Conservation (phyloP, 805 yeast species). For the Ogataea allantospora region DNA sequence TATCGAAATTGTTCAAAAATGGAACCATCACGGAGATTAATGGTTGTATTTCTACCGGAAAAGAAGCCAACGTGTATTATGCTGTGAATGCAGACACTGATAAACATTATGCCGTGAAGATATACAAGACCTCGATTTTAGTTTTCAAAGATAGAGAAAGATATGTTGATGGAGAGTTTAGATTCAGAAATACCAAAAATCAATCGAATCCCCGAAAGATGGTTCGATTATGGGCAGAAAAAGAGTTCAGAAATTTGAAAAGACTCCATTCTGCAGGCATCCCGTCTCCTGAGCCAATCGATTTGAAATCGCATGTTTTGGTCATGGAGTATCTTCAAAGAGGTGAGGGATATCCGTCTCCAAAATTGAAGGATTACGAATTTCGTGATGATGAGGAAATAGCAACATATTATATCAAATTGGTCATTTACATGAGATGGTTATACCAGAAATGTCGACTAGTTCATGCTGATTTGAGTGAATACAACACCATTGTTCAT, state of each 20-base stretch:
- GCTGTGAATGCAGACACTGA: slow-evolving; percentile 50
- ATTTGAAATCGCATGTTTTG: slow-evolving; percentile 82
- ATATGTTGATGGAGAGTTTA: slow-evolving; percentile 92
- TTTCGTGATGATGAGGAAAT: slow-evolving; percentile 67
- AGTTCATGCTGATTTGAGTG: slow-evolving; percentile 96
- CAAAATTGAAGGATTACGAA: slow-evolving; percentile 81
- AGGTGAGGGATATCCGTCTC: slow-evolving; percentile 87
- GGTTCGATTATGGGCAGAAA: slow-evolving; percentile 99
- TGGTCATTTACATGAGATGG: slow-evolving; percentile 81
- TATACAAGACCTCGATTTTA: slow-evolving; percentile 91
- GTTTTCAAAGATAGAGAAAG: slow-evolving; percentile 97
- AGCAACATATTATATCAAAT: slow-evolving; percentile 66
- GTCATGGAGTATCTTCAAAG: slow-evolving; percentile 87
- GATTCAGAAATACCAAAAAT: slow-evolving; percentile 81
- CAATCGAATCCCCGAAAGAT: slow-evolving; percentile 94
- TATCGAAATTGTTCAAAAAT: slow-evolving; percentile 76
- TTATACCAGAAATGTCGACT: slow-evolving; percentile 85
- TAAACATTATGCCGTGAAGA: slow-evolving; percentile 81
- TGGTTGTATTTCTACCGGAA: slow-evolving; percentile 95
- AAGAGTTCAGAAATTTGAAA: slow-evolving; percentile 90
- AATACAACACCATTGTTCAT: slow-evolving; percentile 89
- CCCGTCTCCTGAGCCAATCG: slow-evolving; percentile 92
- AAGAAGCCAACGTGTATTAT: slow-evolving; percentile 97
- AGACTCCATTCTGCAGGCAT: slow-evolving; percentile 76
- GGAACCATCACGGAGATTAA: slow-evolving; percentile 83